These are phyloP conservation scores for Sphagnum magellanicum DNA, from an alignment of 228 moss, liverwort and hornwort genomes.

Conservation along the genomic window DNA sequence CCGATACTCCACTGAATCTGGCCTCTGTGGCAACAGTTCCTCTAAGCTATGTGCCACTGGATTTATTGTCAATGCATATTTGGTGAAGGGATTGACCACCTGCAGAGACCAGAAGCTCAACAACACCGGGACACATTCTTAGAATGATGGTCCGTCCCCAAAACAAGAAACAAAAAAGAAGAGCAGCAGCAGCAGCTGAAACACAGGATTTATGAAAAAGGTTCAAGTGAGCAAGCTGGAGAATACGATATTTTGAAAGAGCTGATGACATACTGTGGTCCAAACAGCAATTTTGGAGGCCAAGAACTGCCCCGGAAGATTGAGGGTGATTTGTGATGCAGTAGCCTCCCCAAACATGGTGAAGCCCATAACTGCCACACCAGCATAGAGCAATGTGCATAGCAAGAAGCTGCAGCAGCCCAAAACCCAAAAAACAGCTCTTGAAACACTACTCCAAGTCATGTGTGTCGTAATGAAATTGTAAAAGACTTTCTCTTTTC, in stretches of 20 bases:
- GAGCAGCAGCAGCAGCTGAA: too few species aligned
- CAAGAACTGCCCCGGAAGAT: slow-evolving; percentile 63
- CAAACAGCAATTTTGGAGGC: slow-evolving; percentile 90
- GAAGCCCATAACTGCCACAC: slow-evolving; percentile 82
- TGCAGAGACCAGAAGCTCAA: slow-evolving; percentile 12
- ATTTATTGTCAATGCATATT: slow-evolving; percentile 86
- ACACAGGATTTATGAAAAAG: too few species aligned
- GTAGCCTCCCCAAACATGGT: slow-evolving; percentile 87
- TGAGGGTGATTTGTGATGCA: slow-evolving; percentile 79
- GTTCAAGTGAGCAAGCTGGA: too few species aligned
- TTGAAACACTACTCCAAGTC: too few species aligned
- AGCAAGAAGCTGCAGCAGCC: slow-evolving; percentile 66
- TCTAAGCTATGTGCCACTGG: slow-evolving; percentile 92
- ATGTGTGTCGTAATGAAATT: too few species aligned
- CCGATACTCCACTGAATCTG: slow-evolving; percentile 35
- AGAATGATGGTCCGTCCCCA: too few species aligned
- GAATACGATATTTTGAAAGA: not conserved
- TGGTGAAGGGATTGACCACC: slow-evolving; percentile 92
- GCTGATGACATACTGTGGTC: slow-evolving; percentile 57
- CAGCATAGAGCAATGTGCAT: slow-evolving; percentile 65
- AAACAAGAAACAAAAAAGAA: too few species aligned
- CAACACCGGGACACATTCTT: not conserved
- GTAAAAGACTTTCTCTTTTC: too few species aligned
- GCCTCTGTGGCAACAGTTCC: slow-evolving; percentile 66
- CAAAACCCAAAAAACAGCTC: not conserved